Evolutionary conservation across 1,284 basidiomycete genomes (phyloP).

Genomic region (Mycena sp.): DNA sequence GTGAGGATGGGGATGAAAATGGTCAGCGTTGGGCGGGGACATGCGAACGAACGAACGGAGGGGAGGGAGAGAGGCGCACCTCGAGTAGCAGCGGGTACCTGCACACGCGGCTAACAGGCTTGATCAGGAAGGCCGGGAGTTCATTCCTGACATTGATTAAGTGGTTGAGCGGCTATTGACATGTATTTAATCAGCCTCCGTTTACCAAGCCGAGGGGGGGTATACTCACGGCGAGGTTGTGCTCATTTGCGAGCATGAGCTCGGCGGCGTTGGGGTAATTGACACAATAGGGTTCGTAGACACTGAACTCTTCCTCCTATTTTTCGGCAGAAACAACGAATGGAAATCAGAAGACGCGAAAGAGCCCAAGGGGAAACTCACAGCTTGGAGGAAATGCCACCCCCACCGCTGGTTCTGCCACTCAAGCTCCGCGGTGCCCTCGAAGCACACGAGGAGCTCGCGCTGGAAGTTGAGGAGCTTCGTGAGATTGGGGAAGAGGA

Average conservation of each 20-base stretch:
- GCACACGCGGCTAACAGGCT: slow-evolving; percentile 91
- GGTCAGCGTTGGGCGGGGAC: slow-evolving; percentile 19
- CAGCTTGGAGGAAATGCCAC: slow-evolving; percentile 79
- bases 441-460: slow-evolving; percentile 93
- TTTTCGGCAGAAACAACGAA: slow-evolving; percentile 39
- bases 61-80: slow-evolving; percentile 52
- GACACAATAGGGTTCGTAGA: slow-evolving; percentile 97
- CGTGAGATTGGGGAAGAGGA: slow-evolving; percentile 94
- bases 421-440: slow-evolving; percentile 81
- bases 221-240: slow-evolving; percentile 2
- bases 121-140: slow-evolving; percentile 89
- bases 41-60: too few relatives aligned
- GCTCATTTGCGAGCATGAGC: not conserved
- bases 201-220: not conserved
- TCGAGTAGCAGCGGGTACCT: slow-evolving; percentile 91
- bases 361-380: slow-evolving; percentile 53
- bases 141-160: slow-evolving; percentile 86
- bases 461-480: slow-evolving; percentile 96
- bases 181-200: slow-evolving; percentile 20
- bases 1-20: too few relatives aligned
- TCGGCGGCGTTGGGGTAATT: slow-evolving; percentile 73
- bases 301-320: slow-evolving; percentile 91
- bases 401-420: slow-evolving; percentile 94
- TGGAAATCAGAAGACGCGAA: slow-evolving; percentile 47
- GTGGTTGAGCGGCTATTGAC: slow-evolving; percentile 68